Conservation (phyloP, 2,329 filamentous ascomycete species). For the Sporothrix luriei region DNA sequence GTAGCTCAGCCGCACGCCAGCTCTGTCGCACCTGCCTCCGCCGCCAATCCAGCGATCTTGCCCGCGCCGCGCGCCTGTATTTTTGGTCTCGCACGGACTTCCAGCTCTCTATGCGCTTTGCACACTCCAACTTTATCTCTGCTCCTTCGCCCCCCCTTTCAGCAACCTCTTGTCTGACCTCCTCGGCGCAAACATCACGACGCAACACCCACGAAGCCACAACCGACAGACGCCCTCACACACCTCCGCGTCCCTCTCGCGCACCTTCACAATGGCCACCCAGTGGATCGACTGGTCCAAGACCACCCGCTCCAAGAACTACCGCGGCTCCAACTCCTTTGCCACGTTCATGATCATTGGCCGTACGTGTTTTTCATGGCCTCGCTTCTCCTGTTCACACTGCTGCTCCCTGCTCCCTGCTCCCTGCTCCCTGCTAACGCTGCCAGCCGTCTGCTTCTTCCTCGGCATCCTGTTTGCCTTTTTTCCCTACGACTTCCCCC, state of each 20-base stretch:
- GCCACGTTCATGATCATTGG: constrained; percentile 96
- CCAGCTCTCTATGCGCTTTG: neutral
- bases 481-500: constrained; percentile 93
- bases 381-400: too few species aligned
- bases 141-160: neutral
- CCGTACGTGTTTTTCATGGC: too few species aligned
- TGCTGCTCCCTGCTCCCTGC: too few species aligned
- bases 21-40: neutral
- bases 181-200: neutral
- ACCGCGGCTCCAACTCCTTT: constrained; percentile 70
- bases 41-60: neutral
- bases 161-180: neutral
- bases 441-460: constrained; percentile 55
- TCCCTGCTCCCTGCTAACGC: neutral
- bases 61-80: neutral
- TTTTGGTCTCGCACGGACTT: neutral
- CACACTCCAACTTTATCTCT: constrained; percentile 6
- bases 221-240: constrained; percentile 5
- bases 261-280: constrained; percentile 32
- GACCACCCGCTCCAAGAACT: constrained; percentile 60
- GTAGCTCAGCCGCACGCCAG: constrained; percentile 12
- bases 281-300: constrained; percentile 58
- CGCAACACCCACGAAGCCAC: neutral
- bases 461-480: constrained; percentile 95
- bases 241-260: neutral